Conservation (phyloP, 2,329 filamentous ascomycete species). For the Grosmannia huntii region DNA sequence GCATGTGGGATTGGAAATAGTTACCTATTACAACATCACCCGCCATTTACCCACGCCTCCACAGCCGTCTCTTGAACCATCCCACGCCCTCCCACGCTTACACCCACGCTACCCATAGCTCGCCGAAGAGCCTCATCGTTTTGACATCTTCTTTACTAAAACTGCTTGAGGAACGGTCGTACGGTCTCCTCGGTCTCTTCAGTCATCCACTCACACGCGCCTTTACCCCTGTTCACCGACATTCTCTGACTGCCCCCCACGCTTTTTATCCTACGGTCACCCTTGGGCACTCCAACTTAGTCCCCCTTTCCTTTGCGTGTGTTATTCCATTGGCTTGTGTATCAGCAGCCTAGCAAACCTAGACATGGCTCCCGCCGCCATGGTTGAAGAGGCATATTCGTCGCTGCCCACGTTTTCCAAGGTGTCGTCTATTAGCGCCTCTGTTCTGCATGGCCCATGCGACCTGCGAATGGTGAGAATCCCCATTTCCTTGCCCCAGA, state of each 20-base stretch:
- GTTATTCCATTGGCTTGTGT: not conserved
- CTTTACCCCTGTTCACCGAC: not conserved
- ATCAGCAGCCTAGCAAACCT: not conserved
- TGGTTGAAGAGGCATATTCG: constrained; percentile 28
- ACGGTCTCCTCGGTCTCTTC: not conserved
- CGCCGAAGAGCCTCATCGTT: constrained; percentile 8
- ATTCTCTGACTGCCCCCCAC: not conserved
- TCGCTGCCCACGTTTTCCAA: constrained; percentile 31
- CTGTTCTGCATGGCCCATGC: constrained; percentile 42
- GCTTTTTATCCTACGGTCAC: not conserved
- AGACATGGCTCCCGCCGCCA: constrained; percentile 38
- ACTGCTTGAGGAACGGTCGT: not conserved
- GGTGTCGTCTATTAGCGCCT: constrained; percentile 34
- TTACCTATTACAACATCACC: not conserved
- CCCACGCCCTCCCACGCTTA: constrained; percentile 9
- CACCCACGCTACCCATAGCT: constrained; percentile 9
- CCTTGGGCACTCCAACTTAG: not conserved
- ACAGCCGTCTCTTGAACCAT: constrained; percentile 5
- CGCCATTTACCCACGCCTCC: constrained; percentile 6
- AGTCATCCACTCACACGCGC: not conserved
- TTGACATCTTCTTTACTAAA: constrained; percentile 1
- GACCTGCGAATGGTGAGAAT: constrained; percentile 42
- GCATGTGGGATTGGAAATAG: not conserved
- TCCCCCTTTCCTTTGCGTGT: not conserved
- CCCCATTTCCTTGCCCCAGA: constrained; percentile 5